Evolutionary conservation across 2,329 filamentous ascomycete genomes (phyloP).

Genomic region (Scedosporium apiospermum): DNA sequence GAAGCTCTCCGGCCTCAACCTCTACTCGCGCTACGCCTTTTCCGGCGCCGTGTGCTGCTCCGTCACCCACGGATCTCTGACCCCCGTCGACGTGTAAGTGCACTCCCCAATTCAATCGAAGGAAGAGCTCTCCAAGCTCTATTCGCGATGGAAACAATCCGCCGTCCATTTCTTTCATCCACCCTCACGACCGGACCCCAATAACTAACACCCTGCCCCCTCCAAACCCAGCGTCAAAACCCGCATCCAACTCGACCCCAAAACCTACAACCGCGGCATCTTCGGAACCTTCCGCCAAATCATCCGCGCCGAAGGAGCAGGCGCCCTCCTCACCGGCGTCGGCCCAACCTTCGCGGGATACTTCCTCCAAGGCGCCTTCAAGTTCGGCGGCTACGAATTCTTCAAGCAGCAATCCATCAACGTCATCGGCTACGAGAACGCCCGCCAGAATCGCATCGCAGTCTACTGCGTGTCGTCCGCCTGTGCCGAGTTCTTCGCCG

Average conservation of each 20-base stretch:
- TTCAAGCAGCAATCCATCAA: conserved; percentile 92
- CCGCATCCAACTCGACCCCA: conserved; percentile 84
- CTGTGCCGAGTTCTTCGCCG: conserved; percentile 59
- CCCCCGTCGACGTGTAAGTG: conserved; percentile 98
- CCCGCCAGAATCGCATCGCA: conserved; percentile 67
- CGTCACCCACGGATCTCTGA: conserved; percentile 92
- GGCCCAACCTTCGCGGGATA: conserved; percentile 83
- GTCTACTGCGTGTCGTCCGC: conserved; percentile 68
- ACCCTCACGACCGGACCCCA: too few species aligned
- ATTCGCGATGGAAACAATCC: too few species aligned
- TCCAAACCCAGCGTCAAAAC: conserved; percentile 68
- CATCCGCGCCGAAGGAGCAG: conserved; percentile 73
- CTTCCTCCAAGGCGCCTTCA: conserved; percentile 76
- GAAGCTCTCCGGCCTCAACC: conserved; percentile 44
- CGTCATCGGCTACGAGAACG: conserved; percentile 65
- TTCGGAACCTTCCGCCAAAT: conserved; percentile 25
- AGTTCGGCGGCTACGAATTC: conserved; percentile 84
- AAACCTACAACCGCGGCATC: conserved; percentile 72
- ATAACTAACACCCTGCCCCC: too few species aligned
- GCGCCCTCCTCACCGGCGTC: conserved; percentile 75
- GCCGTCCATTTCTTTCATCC: too few species aligned
- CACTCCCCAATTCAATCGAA: not conserved
- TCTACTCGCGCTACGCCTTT: conserved; percentile 95
- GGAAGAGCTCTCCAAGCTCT: too few species aligned
- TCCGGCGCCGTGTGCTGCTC: conserved; percentile 97